phyloP scores from a whole-genome alignment of 1,139 yeast genomes.

The Candida sp. region DNA sequence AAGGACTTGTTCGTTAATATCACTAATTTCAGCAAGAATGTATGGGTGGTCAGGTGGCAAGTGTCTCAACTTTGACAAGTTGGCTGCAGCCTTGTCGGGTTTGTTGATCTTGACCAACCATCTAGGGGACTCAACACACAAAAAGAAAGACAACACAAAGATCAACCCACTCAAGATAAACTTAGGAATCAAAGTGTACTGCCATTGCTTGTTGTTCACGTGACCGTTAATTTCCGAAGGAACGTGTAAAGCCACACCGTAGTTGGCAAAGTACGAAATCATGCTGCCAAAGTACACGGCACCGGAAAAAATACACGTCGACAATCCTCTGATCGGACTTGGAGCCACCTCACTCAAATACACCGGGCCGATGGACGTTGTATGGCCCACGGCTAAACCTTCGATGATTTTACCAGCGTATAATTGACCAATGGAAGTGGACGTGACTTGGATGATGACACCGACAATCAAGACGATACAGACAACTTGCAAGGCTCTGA shows the following conservation, averaged over 20 bases:
- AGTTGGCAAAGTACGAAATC: constrained; percentile 55
- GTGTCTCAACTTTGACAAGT: constrained; percentile 49
- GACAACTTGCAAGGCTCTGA: constrained; percentile 52
- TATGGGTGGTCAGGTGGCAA: constrained; percentile 55
- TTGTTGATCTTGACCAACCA: constrained; percentile 45
- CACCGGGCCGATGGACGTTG: constrained; percentile 60
- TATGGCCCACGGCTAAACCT: constrained; percentile 61
- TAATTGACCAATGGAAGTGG: constrained; percentile 48
- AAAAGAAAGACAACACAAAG: constrained; percentile 35
- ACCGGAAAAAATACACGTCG: constrained; percentile 55
- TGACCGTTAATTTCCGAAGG: constrained; percentile 14
- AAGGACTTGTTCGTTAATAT: constrained; percentile 50
- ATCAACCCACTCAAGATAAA: constrained; percentile 47
- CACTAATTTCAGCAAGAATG: constrained; percentile 55
- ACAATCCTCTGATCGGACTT: constrained; percentile 53
- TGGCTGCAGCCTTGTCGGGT: constrained; percentile 36
- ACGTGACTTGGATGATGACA: constrained; percentile 52
- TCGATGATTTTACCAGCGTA: constrained; percentile 60
- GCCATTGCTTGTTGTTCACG: constrained; percentile 38
- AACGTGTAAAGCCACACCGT: constrained; percentile 42
- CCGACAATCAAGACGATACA: constrained; percentile 50
- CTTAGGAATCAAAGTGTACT: constrained; percentile 39
- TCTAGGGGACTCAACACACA: constrained; percentile 50
- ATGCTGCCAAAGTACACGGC: constrained; percentile 59
- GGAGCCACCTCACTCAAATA: constrained; percentile 56